Evolutionary conservation across 257 asterid species (phyloP), one percentile per base, ranked within the genome.

Genomic region (Capsicum chinense): DNA sequence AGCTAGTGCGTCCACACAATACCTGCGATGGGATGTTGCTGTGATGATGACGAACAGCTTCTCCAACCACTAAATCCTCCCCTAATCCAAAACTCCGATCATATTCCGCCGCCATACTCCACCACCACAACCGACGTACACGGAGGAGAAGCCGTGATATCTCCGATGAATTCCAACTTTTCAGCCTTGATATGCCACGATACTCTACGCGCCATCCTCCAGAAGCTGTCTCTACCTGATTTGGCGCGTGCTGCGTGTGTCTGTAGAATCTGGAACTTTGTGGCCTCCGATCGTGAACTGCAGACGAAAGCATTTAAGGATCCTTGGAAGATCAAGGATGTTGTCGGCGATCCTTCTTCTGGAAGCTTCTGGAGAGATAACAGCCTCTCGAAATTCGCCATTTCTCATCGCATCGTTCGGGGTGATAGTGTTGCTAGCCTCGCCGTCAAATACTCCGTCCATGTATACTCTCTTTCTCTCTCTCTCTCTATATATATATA

Each of bases 361-460:
- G 90, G 93, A 21, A 84, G 87, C 89, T 96, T 96, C 92, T 96
- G 98, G 99, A 92, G 97, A 64, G 99, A 96, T 64, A 92, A 90
- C 85, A 90, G 94, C 52, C 91, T 96, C 39, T 89, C 94, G 14
- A 96, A 91, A 90, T 96, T 96, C 85, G 98, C 99, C 63, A 87
- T 96, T 12, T 94, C 99, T 19, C 99, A 96, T 85, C 91, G 93
- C 9, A 80, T 96, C 63, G 85, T 87, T 26, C 95, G 95, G 12
- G 91, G 92, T 19, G 99, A 96, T 85, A 89, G 95, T 37, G 88
- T 94, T 42, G 93, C 98, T 76, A 91, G 98, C 89, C 98, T 96
- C n/a, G 99, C 99, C 63, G 97, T 96, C 60, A 93, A 90, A 88
- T 96, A 96, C 90, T 90, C 98, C 14, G 98, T 93, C 74, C 99